Conservation (phyloP, 2,329 filamentous ascomycete species). For the Zalaria sp. region DNA sequence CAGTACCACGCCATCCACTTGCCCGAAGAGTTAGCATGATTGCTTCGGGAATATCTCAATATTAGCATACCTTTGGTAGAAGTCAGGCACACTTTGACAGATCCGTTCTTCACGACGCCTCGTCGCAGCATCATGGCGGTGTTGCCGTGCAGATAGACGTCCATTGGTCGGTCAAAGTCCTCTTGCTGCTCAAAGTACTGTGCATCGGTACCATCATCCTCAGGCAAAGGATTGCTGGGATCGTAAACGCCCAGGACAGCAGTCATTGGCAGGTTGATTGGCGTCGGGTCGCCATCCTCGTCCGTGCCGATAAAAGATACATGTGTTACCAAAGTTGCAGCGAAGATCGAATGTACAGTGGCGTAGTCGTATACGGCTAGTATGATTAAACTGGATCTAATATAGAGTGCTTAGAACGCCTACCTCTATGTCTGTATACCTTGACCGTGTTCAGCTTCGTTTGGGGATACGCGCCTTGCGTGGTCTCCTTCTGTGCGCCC, state of each 20-base stretch:
- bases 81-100: conserved; percentile 2
- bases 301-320: conserved; percentile 4
- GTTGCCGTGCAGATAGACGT: conserved; percentile 4
- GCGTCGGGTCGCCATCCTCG: conserved; percentile 1
- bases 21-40: neutral
- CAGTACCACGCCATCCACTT: conserved; percentile 2
- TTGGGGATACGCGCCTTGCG: conserved; percentile 1
- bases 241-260: conserved; percentile 3
- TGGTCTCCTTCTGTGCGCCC: neutral
- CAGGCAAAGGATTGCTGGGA: neutral
- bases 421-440: conserved; percentile 5
- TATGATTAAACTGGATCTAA: neutral
- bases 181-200: neutral
- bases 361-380: conserved; percentile 3
- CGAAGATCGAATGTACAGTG: conserved; percentile 4
- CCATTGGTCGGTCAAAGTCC: conserved; percentile 1
- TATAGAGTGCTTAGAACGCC: neutral
- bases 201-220: neutral
- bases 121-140: conserved; percentile 3
- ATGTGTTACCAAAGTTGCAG: conserved; percentile 2
- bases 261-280: conserved; percentile 4
- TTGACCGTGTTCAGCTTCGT: conserved; percentile 4
- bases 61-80: neutral
- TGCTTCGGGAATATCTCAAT: neutral
- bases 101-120: neutral